A percentile compares a stretch with the other conserved stretches of the same genome.
phyloP scores from a whole-genome alignment of 2,329 filamentous ascomycete genomes.

The Calonectria honghensis region DNA sequence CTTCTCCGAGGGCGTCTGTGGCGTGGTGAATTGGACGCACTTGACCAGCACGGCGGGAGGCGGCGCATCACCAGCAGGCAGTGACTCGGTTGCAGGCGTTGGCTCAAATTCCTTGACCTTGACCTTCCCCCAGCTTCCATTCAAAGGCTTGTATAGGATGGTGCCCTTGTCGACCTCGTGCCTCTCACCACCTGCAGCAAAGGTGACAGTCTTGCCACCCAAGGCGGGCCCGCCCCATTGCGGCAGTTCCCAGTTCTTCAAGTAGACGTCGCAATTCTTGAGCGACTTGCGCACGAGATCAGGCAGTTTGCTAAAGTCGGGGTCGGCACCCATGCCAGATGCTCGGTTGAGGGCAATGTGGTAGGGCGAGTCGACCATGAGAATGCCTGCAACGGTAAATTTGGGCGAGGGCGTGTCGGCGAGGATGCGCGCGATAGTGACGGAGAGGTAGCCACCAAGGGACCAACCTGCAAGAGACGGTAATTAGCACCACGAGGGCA shows the following conservation, averaged over 20 bases:
- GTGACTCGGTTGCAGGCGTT: background rate
- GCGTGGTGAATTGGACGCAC: conserved; percentile 41
- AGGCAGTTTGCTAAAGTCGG: conserved; percentile 49
- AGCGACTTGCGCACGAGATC: conserved; percentile 55
- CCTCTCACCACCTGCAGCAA: conserved; percentile 45
- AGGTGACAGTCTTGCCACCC: conserved; percentile 32
- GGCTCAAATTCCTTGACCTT: conserved; percentile 32
- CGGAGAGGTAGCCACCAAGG: conserved; percentile 55
- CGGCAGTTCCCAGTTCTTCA: conserved; percentile 56
- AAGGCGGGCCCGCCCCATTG: conserved; percentile 49
- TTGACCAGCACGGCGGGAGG: conserved; percentile 54
- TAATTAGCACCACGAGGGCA: background rate
- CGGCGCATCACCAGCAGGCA: conserved; percentile 33
- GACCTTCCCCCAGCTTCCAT: conserved; percentile 46
- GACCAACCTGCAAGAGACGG: conserved; percentile 55
- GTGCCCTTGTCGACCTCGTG: conserved; percentile 44
- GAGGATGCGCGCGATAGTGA: conserved; percentile 53
- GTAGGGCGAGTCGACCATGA: conserved; percentile 57
- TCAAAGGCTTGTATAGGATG: conserved; percentile 49
- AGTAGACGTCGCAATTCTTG: conserved; percentile 57
- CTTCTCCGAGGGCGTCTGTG: conserved; percentile 24
- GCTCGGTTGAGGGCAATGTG: conserved; percentile 50
- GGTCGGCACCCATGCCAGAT: conserved; percentile 39
- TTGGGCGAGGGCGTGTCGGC: conserved; percentile 48
- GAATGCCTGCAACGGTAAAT: conserved; percentile 52